Conservation (phyloP, 139 green algal genomes). For the Coelastrella sp. region DNA sequence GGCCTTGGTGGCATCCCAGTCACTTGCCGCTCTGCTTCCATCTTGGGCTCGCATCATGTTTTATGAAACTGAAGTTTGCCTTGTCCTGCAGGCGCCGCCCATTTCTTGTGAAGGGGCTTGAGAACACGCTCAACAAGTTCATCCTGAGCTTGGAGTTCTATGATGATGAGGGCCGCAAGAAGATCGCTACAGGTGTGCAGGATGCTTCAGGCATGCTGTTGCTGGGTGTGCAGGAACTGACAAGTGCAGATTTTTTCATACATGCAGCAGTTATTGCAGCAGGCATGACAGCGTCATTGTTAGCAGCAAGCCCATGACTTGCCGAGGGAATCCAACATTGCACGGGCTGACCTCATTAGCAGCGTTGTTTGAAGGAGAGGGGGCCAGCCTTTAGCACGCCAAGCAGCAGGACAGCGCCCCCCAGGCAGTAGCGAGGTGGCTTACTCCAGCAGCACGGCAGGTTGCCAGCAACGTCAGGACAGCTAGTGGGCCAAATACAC, state of each 20-base stretch:
- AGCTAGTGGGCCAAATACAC: no score
- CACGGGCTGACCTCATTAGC: no score
- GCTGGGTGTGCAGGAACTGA: background rate
- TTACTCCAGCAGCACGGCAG: no score
- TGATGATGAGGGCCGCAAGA: conserved; percentile 77
- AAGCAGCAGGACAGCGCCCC: no score
- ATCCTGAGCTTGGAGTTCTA: conserved; percentile 94
- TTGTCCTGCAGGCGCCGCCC: conserved; percentile 80
- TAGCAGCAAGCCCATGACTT: no score
- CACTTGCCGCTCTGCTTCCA: background rate
- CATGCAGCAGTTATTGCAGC: background rate
- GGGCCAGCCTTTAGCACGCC: no score
- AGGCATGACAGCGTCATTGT: background rate
- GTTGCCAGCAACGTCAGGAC: no score
- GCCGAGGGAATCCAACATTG: no score
- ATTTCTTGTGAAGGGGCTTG: conserved; percentile 94
- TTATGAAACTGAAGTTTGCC: background rate
- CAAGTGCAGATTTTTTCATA: background rate
- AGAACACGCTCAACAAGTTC: conserved; percentile 94
- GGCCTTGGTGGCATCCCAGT: no score
- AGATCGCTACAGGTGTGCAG: conserved; percentile 84
- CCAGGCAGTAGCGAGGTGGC: no score
- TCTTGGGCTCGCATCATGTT: background rate
- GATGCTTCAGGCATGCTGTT: background rate
- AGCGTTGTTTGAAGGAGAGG: no score